These are phyloP conservation scores for Ogataea hybrid DNA, from an alignment of 1,139 yeast species.

Conservation along the genomic window DNA sequence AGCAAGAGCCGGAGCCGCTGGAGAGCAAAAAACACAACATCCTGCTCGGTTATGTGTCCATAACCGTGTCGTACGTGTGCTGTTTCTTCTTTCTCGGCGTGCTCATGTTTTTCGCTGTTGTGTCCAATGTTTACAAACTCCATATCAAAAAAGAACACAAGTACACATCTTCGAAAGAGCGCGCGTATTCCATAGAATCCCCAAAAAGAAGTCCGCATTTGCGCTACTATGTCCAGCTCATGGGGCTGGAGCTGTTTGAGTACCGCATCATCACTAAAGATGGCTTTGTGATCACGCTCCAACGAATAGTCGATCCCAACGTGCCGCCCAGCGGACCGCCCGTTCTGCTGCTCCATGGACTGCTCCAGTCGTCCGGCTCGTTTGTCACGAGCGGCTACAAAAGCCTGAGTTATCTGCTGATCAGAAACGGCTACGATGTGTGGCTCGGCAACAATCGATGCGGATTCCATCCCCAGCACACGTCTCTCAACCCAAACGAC, in stretches of 20 bases:
- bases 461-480: slow-evolving; percentile 72
- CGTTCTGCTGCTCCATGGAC: slow-evolving; percentile 76
- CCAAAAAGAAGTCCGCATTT: slow-evolving; percentile 40
- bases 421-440: slow-evolving; percentile 70
- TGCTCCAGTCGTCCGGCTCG: slow-evolving; percentile 83
- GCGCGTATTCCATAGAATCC: slow-evolving; percentile 26
- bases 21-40: too few relatives aligned
- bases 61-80: too few relatives aligned
- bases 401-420: slow-evolving; percentile 66
- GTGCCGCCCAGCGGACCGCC: slow-evolving; percentile 47
- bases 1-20: too few relatives aligned
- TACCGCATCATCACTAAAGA: slow-evolving; percentile 70
- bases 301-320: slow-evolving; percentile 56
- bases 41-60: too few relatives aligned
- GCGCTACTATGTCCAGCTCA: slow-evolving; percentile 60
- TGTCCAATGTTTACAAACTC: slow-evolving; percentile 15
- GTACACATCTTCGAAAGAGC: slow-evolving; percentile 21
- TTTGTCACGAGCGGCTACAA: slow-evolving; percentile 75
- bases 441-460: slow-evolving; percentile 95
- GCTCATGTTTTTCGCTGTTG: too few relatives aligned
- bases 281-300: slow-evolving; percentile 67
- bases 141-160: slow-evolving; percentile 19
- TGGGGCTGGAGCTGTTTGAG: slow-evolving; percentile 59
- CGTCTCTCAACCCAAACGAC: slow-evolving; percentile 42
- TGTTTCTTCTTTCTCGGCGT: too few relatives aligned